phyloP scores from a whole-genome alignment of 371 early-diverging fungal genomes.

The Mortierella sp. region DNA sequence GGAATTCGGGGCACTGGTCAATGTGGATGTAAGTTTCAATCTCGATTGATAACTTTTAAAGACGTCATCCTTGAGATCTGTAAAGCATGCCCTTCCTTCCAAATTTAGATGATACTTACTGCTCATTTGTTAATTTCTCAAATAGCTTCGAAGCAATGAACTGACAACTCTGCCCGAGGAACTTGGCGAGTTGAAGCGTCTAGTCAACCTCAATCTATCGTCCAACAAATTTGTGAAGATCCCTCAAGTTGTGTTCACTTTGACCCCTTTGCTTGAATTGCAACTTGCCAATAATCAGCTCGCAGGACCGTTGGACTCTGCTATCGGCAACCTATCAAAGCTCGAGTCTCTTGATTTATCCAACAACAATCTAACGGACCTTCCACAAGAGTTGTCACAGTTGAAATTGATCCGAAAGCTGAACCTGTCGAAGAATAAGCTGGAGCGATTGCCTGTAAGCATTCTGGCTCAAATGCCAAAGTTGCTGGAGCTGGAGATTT shows the following conservation, averaged over 20 bases:
- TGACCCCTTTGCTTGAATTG: slow-evolving; percentile 62
- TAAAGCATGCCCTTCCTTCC: neutral
- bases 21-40: slow-evolving; percentile 70
- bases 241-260: slow-evolving; percentile 58
- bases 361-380: slow-evolving; percentile 65
- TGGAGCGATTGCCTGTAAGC: slow-evolving; percentile 62
- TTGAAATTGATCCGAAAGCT: slow-evolving; percentile 67
- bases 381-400: slow-evolving; percentile 65
- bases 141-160: slow-evolving; percentile 69
- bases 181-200: slow-evolving; percentile 59
- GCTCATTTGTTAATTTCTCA: neutral
- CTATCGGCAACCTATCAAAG: slow-evolving; percentile 47
- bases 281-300: slow-evolving; percentile 66
- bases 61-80: too few relatives aligned
- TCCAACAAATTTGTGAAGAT: slow-evolving; percentile 64
- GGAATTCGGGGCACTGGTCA: slow-evolving; percentile 72
- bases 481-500: slow-evolving; percentile 65
- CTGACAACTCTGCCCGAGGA: slow-evolving; percentile 63
- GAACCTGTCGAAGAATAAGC: slow-evolving; percentile 66
- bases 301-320: slow-evolving; percentile 48
- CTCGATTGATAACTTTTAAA: neutral
- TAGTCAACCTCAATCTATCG: slow-evolving; percentile 63
- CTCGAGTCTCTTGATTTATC: slow-evolving; percentile 74
- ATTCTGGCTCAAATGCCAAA: slow-evolving; percentile 54
- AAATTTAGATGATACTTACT: neutral